Base-by-base conservation (phyloP, 2,329 filamentous ascomycete species). In the Ceratocystis destructans region DNA sequence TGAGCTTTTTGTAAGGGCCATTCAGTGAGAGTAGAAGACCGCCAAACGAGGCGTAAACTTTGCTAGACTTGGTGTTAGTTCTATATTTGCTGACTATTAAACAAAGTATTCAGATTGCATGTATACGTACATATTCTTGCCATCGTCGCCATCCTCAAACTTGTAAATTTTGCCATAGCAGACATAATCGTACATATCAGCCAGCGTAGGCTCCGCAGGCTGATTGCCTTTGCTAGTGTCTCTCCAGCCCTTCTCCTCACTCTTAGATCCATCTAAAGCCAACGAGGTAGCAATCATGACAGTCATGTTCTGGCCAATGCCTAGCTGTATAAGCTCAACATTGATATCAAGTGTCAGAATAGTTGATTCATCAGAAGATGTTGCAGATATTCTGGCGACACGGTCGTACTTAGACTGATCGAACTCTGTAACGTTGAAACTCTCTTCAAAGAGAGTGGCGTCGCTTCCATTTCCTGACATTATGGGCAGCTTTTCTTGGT, bases 1-100 rank as follows among this genome's bases (percentile, higher is more conserved):
- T 95, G 69, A 99, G 84, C 80, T 96, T 96, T 81, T 94, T 95
- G 76, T 96, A 94, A 1, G 94, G 94, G 5, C 95, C 94, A 73
- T 96, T 89, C 66, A 99, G 82, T 72, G 88, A 90, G 78, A 97
- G 87, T 72, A 99, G 78, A 70, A 99, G 79, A 6, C 94, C 94
- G 61, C 94, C 94, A 72, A 96, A 99, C 1, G 91, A 96, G 71
- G 95, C 83, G 77, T 93, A 99, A 33, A 91, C 90, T 75, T 96
- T 95, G 75, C 93, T 97, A 64, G 63, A 53, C 2, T 10, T 10
- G 10, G 8, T 53, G 48, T 53, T 15, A 53, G 48, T 48, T 50
- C 7, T 59, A 44, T 33, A 59, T 70, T 50, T 6, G 20, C 10
- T 8, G 15, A 55, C 10, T 2, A 2, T 31, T 5, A n/a, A 5